Evolutionary conservation across 2,329 filamentous ascomycete species (phyloP).

Genomic region (Magnaporthales sp.): DNA sequence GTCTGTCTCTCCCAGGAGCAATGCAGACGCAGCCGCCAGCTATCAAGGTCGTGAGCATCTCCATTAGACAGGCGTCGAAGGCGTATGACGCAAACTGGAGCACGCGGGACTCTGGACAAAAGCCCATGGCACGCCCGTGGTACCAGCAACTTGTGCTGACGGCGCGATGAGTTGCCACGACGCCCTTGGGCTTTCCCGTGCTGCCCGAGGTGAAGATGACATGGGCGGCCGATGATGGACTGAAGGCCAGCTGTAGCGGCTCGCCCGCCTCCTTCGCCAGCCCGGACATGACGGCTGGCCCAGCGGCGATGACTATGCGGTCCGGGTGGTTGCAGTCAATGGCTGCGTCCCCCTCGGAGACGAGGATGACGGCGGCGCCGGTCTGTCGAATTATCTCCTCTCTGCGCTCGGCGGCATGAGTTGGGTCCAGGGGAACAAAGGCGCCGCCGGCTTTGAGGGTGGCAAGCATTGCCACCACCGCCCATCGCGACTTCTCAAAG

Average conservation of each 20-base stretch:
- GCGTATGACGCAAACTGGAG: background rate
- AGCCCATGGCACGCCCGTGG: background rate
- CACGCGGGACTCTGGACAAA: background rate
- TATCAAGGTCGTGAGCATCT: constrained; percentile 25
- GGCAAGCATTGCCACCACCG: constrained; percentile 13
- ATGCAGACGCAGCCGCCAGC: constrained; percentile 18
- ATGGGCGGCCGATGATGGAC: constrained; percentile 17
- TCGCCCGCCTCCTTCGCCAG: background rate
- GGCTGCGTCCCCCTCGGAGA: no score
- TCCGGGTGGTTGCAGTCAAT: no score
- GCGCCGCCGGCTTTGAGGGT: constrained; percentile 17
- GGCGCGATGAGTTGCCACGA: background rate
- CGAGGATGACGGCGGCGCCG: background rate
- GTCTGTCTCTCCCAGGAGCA: background rate
- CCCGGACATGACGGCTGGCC: background rate
- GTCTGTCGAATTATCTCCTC: constrained; percentile 4
- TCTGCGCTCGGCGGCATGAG: constrained; percentile 10
- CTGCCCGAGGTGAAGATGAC: constrained; percentile 50
- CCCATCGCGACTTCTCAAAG: constrained; percentile 15
- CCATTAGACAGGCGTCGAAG: constrained; percentile 9
- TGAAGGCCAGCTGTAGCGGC: background rate
- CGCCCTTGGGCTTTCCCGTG: constrained; percentile 48
- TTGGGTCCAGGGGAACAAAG: constrained; percentile 13
- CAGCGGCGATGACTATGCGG: background rate
- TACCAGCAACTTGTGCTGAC: background rate